Evolutionary conservation across 805 yeast genomes (phyloP).

Genomic region (Candida stauntonica): DNA sequence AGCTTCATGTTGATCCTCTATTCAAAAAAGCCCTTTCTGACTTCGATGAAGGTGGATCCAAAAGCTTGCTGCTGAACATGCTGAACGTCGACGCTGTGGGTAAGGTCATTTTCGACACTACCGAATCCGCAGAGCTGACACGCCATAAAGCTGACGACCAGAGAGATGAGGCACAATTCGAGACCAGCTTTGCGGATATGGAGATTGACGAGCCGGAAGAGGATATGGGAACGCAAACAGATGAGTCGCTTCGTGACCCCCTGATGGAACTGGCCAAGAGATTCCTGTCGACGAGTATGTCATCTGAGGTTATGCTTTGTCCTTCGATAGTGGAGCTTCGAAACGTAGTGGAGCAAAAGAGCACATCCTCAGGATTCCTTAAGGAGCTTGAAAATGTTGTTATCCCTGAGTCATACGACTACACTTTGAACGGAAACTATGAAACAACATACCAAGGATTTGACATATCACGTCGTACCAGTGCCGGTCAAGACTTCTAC

Average conservation of each 20-base stretch:
- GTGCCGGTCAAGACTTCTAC: conserved; percentile 20
- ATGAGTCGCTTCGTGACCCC: conserved; percentile 4
- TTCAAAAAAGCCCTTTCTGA: conserved; percentile 73
- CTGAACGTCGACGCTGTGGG: conserved; percentile 48
- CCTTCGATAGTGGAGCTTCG: conserved; percentile 19
- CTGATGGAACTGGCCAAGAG: conserved; percentile 14
- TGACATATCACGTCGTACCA: conserved; percentile 20
- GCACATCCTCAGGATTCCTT: conserved; percentile 13
- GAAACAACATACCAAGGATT: conserved; percentile 16
- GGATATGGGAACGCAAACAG: conserved; percentile 1
- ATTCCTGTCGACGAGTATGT: conserved; percentile 6
- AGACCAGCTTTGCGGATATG: conserved; percentile 16
- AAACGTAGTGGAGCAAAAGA: conserved; percentile 19
- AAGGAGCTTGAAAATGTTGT: conserved; percentile 17
- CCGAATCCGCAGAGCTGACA: conserved; percentile 20
- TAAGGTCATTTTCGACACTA: conserved; percentile 63
- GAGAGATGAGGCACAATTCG: conserved; percentile 13
- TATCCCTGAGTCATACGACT: conserved; percentile 11
- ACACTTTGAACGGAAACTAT: conserved; percentile 5
- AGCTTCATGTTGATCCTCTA: conserved; percentile 64
- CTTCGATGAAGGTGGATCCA: conserved; percentile 82
- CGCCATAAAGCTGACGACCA: conserved; percentile 12
- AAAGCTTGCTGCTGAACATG: conserved; percentile 60
- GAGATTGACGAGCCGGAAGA: conserved; percentile 21
- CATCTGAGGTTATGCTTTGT: conserved; percentile 12